Base-by-base conservation (phyloP, 2,329 filamentous ascomycete species). In the Daldinia eschscholtzii region DNA sequence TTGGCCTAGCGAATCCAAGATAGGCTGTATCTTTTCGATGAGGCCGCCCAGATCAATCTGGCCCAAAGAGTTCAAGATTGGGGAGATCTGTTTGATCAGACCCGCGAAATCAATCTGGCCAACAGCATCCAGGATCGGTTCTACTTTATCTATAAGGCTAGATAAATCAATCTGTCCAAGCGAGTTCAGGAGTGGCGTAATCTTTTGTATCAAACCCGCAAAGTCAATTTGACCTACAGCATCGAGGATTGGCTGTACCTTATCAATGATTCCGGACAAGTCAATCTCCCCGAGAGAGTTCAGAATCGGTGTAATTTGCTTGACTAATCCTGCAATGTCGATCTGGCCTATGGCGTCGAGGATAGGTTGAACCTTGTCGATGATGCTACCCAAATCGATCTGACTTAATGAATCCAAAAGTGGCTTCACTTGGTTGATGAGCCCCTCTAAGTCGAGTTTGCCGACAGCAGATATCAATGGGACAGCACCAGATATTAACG, bases 261-360 rank as follows among this genome's bases (percentile, higher is more conserved):
- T 79, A 0, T 73, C 72, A 12, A 82, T 74, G 10, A 82, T 75
- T 0, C 76, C 76, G 4, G 78, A 76, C 0, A 80, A 78, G 55
- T 82, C 77, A 39, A 81, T 79, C 72, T 82, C 78, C 46, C 80
- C 79, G 12, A 78, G 74, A 18, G 61, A 48, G 1, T 74, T 78
- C n/a, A 81, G 73, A 2, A 81, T 73, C 6, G 77, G 74, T 35
- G 72, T 50, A 23, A 72, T 56, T 65, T 73, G 52, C 2, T 70
- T 42, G 13, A 74, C 42, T 3, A 75, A 55, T 12, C 66, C 61
- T 2, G 33, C 50, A 1, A 75, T 18, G 28, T 75, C 72, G 18
- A 75, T 69, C 53, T 73, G 48, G 35, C 71, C 53, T 6, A 74
- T 9, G 6, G 68, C 42, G 6, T 71, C 65, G 18, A 82, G 68